These are phyloP conservation scores for Didymella sp. DNA, from an alignment of 2,329 filamentous ascomycete genomes.

Conservation along the genomic window DNA sequence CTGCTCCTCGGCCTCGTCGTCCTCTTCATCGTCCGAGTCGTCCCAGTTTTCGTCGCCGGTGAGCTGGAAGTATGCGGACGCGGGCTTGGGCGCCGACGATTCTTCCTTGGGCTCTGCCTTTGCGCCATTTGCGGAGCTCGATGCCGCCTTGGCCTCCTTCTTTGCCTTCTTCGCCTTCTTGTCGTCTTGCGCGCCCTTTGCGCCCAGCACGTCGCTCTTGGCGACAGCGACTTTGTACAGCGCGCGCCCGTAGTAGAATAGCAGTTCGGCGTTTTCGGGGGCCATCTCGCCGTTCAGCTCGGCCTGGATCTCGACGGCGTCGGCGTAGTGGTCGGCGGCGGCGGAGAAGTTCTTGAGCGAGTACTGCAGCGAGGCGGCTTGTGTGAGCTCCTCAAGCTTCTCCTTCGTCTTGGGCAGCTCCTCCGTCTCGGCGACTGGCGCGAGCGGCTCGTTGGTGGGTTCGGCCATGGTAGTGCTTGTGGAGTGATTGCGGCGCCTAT, in stretches of 20 bases:
- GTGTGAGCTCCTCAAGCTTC: slow-evolving; percentile 77
- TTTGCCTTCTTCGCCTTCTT: slow-evolving; percentile 61
- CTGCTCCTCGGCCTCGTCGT: slow-evolving; percentile 65
- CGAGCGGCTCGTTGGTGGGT: slow-evolving; percentile 25
- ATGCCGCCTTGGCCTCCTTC: slow-evolving; percentile 48
- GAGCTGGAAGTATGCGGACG: slow-evolving; percentile 75
- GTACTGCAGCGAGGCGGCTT: slow-evolving; percentile 83
- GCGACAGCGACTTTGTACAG: slow-evolving; percentile 92
- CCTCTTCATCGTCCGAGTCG: slow-evolving; percentile 67
- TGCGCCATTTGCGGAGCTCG: slow-evolving; percentile 39
- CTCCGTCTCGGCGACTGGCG: slow-evolving; percentile 28
- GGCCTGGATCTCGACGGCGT: slow-evolving; percentile 87
- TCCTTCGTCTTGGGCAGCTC: slow-evolving; percentile 58
- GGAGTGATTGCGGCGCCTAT: background rate
- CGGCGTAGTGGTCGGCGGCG: slow-evolving; percentile 85
- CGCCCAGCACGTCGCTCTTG: slow-evolving; percentile 93
- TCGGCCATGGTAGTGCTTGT: slow-evolving; percentile 34
- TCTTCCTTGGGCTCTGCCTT: slow-evolving; percentile 55
- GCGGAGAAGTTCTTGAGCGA: slow-evolving; percentile 86
- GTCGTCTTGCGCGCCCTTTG: slow-evolving; percentile 69
- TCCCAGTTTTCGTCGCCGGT: slow-evolving; percentile 89
- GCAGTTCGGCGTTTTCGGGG: slow-evolving; percentile 87
- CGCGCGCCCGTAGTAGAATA: slow-evolving; percentile 93
- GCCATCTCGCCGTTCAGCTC: slow-evolving; percentile 91
- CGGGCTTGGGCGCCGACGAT: slow-evolving; percentile 68